Percentiles rank a stretch among this genome's conserved stretches.
Conservation (phyloP, 2,329 filamentous ascomycete genomes). For the Diaporthe capsici region DNA sequence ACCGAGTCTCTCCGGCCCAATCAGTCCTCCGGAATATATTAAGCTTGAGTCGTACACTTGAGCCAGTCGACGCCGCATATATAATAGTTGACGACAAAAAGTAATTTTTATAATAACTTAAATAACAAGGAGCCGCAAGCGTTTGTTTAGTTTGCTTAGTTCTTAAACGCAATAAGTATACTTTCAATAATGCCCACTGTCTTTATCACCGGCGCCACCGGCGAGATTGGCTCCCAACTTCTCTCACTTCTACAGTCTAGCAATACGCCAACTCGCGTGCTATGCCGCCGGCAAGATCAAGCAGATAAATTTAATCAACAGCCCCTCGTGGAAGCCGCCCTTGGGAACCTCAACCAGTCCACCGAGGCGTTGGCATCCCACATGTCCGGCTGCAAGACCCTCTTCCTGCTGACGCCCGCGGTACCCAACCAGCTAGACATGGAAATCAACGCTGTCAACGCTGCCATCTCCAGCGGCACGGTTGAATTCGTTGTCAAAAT, state of each 20-base stretch:
- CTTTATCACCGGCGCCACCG: slow-evolving; percentile 33
- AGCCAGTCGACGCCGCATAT: neutral
- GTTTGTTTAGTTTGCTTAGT: neutral
- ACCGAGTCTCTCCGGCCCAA: slow-evolving; percentile 17
- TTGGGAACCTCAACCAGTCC: slow-evolving; percentile 21
- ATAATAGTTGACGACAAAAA: neutral
- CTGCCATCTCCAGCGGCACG: slow-evolving; percentile 10
- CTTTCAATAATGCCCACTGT: neutral
- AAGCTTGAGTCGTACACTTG: neutral
- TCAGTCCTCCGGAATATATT: neutral
- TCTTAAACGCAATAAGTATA: neutral
- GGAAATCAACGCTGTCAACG: slow-evolving; percentile 20
- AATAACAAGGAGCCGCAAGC: neutral
- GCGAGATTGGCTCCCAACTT: slow-evolving; percentile 22
- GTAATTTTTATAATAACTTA: neutral
- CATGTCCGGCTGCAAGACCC: slow-evolving; percentile 32
- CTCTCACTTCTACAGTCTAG: slow-evolving; percentile 8
- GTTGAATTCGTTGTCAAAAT: slow-evolving; percentile 32
- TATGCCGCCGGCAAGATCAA: slow-evolving; percentile 31
- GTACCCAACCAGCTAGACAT: neutral
- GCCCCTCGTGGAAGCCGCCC: slow-evolving; percentile 12
- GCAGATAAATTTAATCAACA: slow-evolving; percentile 17
- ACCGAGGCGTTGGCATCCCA: neutral
- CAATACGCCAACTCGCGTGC: neutral
- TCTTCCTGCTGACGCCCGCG: slow-evolving; percentile 18